Percentiles rank a stretch among this genome's conserved stretches.
Conservation (phyloP, 1,139 yeast genomes). For the Kurtzmaniella quercitrusa region DNA sequence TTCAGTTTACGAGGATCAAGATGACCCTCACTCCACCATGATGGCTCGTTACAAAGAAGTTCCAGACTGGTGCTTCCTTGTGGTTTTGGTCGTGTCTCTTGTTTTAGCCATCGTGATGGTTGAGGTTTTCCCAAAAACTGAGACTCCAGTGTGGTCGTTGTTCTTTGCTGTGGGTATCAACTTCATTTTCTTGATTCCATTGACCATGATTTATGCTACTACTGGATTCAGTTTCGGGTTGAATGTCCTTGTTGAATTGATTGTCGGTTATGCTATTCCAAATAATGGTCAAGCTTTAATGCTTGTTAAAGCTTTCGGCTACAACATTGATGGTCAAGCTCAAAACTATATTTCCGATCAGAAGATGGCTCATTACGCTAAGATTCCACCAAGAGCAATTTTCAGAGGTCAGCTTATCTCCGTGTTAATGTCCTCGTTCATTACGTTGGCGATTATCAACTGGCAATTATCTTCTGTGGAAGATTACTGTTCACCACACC, state of each 20-base stretch:
- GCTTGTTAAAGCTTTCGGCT: conserved; percentile 53
- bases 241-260: conserved; percentile 51
- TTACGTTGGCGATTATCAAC: conserved; percentile 50
- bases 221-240: conserved; percentile 47
- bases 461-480: conserved; percentile 40
- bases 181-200: conserved; percentile 46
- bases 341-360: conserved; percentile 46
- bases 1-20: conserved; percentile 19
- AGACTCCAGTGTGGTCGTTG: conserved; percentile 46
- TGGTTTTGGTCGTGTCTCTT: conserved; percentile 37
- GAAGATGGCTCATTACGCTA: conserved; percentile 53
- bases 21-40: conserved; percentile 49
- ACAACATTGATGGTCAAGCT: conserved; percentile 53
- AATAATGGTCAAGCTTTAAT: conserved; percentile 54
- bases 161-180: conserved; percentile 49
- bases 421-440: conserved; percentile 24
- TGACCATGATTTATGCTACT: conserved; percentile 39
- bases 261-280: conserved; percentile 55
- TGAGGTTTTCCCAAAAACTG: conserved; percentile 33
- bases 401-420: conserved; percentile 42
- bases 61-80: conserved; percentile 53
- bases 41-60: conserved; percentile 51
- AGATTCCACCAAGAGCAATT: conserved; percentile 50
- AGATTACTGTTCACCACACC: conserved; percentile 44
- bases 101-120: conserved; percentile 41